Percentiles rank a stretch among this genome's conserved stretches.
Evolutionary conservation across 176 grass and related monocot genomes (phyloP).

Genomic region (Aegilops speltoides): DNA sequence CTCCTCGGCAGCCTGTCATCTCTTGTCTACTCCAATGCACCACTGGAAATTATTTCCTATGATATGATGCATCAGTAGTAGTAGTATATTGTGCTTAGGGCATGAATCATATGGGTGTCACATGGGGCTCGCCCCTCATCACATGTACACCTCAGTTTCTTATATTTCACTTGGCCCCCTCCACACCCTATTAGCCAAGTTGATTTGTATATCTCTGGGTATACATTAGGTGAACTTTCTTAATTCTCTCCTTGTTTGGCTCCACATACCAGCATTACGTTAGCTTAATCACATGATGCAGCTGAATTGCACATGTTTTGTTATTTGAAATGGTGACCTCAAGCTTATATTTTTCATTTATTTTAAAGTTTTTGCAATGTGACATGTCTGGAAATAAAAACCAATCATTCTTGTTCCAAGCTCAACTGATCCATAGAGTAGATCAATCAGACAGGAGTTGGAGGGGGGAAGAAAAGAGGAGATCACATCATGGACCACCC

Average conservation of each 20-base stretch:
- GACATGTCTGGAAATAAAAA: background rate
- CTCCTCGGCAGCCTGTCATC: background rate
- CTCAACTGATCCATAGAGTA: constrained; percentile 1
- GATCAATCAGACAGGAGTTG: background rate
- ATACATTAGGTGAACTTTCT: background rate
- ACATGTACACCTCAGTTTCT: constrained; percentile 33
- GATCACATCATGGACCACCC: background rate
- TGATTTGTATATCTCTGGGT: background rate
- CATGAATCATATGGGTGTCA: constrained; percentile 13
- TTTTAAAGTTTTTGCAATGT: background rate
- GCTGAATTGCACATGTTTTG: background rate
- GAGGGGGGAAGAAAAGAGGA: background rate
- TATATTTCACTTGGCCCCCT: constrained; percentile 39
- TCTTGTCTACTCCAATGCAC: background rate
- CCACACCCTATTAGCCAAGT: constrained; percentile 1
- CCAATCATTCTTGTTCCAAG: background rate
- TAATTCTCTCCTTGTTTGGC: background rate
- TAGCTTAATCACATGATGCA: constrained; percentile 20
- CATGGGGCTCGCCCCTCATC: constrained; percentile 46
- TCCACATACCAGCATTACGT: constrained; percentile 5
- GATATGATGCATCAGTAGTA: too few relatives aligned
- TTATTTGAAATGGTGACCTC: background rate
- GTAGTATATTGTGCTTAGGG: too few relatives aligned
- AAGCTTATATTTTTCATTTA: background rate
- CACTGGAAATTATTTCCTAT: too few relatives aligned